A percentile compares a stretch with the other conserved stretches of the same genome.
Conservation (phyloP, 768 basidiomycete species). For the Lentinula detonsa region DNA sequence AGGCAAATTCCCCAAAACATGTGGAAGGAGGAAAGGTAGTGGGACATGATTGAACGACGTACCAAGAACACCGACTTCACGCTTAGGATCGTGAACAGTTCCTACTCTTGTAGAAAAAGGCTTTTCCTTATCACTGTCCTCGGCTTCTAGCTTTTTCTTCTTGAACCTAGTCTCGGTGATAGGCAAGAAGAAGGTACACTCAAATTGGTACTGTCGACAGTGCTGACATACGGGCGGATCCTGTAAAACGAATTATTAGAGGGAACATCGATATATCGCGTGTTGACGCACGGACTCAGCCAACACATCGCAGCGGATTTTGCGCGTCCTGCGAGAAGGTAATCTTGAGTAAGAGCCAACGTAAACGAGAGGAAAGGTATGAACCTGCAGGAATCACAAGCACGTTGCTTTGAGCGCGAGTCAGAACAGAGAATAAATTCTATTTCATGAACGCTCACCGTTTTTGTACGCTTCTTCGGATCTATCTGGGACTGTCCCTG, state of each 20-base stretch:
- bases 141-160: conserved; percentile 77
- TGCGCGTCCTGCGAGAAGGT: conserved; percentile 53
- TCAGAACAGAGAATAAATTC: conserved; percentile 8
- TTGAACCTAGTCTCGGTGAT: conserved; percentile 99
- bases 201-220: conserved; percentile 90
- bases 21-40: conserved; percentile 5
- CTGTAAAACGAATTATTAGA: conserved; percentile 10
- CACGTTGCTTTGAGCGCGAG: conserved; percentile 44
- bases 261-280: background rate
- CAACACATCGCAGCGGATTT: conserved; percentile 93
- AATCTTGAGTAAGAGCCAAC: background rate
- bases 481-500: conserved; percentile 40
- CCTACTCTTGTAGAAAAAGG: conserved; percentile 23
- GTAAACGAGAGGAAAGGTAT: background rate
- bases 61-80: conserved; percentile 64
- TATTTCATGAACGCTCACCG: conserved; percentile 33
- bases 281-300: conserved; percentile 36
- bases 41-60: conserved; percentile 18
- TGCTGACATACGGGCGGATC: conserved; percentile 86
- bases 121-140: conserved; percentile 44
- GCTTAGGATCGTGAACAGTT: conserved; percentile 38
- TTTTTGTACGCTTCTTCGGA: conserved; percentile 86
- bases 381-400: conserved; percentile 73
- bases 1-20: conserved; percentile 14
- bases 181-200: conserved; percentile 96